phyloP scores from a whole-genome alignment of 768 basidiomycete genomes.

The Termitomyces sp. region DNA sequence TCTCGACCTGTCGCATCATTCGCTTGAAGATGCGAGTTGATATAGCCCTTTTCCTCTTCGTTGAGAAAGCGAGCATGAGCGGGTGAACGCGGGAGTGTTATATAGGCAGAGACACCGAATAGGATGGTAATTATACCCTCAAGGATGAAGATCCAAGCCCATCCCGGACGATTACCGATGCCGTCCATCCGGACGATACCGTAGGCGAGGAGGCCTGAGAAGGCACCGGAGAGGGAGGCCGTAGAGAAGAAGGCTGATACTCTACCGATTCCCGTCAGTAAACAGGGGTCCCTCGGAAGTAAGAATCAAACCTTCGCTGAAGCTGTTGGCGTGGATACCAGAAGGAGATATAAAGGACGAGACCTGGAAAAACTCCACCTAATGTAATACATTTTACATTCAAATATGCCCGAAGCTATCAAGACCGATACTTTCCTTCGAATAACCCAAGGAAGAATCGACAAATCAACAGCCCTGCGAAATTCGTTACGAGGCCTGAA shows the following conservation, averaged over 20 bases:
- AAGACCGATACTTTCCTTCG: not conserved
- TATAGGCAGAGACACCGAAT: not conserved
- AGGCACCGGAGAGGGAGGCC: not conserved
- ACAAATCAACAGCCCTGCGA: not conserved
- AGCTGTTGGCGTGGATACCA: not conserved
- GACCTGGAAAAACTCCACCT: not conserved
- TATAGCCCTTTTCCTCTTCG: not conserved
- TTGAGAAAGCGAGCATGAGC: not conserved
- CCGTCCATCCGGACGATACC: not conserved
- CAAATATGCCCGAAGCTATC: not conserved
- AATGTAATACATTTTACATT: not conserved
- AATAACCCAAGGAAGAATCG: not conserved
- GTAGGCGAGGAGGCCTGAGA: not conserved
- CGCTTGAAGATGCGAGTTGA: not conserved
- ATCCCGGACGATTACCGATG: not conserved
- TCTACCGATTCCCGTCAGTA: not conserved
- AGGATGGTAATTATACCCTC: not conserved
- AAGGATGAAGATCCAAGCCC: not conserved
- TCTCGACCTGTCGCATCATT: not conserved
- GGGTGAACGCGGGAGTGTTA: not conserved
- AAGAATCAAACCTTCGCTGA: not conserved
- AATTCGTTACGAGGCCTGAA: not conserved
- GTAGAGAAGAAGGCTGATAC: not conserved
- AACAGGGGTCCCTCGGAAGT: not conserved
- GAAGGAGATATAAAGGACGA: not conserved